Base-by-base conservation (phyloP, 192 early-diverging fungal species). In the Linnemannia exigua region DNA sequence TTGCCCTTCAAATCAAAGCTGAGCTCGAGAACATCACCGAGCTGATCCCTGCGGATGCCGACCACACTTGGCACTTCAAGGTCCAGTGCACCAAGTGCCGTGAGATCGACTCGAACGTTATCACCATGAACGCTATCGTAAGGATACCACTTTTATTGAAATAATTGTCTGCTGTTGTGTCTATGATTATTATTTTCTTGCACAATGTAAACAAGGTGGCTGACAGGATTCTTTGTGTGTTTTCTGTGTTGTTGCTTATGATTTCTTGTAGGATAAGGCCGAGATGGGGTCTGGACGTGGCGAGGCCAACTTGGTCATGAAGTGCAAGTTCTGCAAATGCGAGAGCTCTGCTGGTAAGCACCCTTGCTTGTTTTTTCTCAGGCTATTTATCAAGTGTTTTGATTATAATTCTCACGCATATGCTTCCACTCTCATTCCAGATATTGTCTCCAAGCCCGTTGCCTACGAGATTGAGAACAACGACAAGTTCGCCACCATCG, bases 261-360 rank as follows among this genome's bases (percentile, higher is more conserved):
- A 16, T 75, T 73, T 20, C 7, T 51, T 22, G 28, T 44, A 93
- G 91, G 94, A 95, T 22, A 80, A 87, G 31, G 89, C 82, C 25
- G 90, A 95, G 38, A 91, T 95, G 73, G 87, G 92, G 38, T 95
- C 95, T 67, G 93, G 93, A 73, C 90, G 95, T 78, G 96, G 96
- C 38, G 90, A 90, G 19, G 96, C 97, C 47, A 97, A 98, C 84
- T 83, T 98, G 51, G 94, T 96, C 44, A 97, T 99, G 95, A 86
- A 87, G 51, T 99, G 97, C 93, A 96, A 98, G 90, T 96, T 96
- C 79, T 97, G 96, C 89, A 95, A 94, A 79, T 93, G 94, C 61
- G 94, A 95, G 80, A 88, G 89, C 67, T 94, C 92, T 37, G 91
- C 92, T 35, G 90, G 90, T 90, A 91, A 87, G 89, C 12, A 31